Conservation (phyloP, 257 asterid genomes). For the Jacaranda mimosifolia region DNA sequence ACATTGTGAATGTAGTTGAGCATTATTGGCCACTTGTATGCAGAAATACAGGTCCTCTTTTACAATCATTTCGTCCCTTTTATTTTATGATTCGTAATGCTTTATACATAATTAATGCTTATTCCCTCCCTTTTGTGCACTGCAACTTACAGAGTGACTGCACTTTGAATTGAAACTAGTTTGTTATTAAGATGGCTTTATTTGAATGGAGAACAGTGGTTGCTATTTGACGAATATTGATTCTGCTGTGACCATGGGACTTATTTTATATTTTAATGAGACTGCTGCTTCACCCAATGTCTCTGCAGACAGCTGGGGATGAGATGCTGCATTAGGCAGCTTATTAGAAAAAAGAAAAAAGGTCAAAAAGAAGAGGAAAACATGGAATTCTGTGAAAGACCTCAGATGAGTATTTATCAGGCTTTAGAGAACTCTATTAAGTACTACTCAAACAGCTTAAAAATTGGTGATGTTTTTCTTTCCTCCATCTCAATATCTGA, state of each 20-base stretch:
- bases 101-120: slow-evolving; percentile 9
- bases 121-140: slow-evolving; percentile 21
- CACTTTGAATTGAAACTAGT: slow-evolving; percentile 6
- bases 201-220: neutral
- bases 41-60: slow-evolving; percentile 27
- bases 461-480: neutral
- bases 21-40: slow-evolving; percentile 25
- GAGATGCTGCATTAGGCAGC: neutral
- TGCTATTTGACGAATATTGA: neutral
- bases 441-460: neutral
- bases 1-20: slow-evolving; percentile 24
- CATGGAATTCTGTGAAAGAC: neutral
- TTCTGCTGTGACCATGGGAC: neutral
- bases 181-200: slow-evolving; percentile 14
- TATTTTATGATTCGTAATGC: slow-evolving; percentile 7
- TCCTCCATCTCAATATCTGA: neutral
- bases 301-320: neutral
- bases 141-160: neutral
- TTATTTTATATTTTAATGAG: neutral
- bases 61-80: slow-evolving; percentile 7
- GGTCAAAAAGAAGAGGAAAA: neutral
- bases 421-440: neutral
- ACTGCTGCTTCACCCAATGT: neutral
- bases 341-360: neutral
- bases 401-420: neutral